A percentile compares a stretch with the other conserved stretches of the same genome.
These are phyloP conservation scores for Penicillium flavigenum DNA, from an alignment of 495 filamentous ascomycete genomes.

Conservation along the genomic window DNA sequence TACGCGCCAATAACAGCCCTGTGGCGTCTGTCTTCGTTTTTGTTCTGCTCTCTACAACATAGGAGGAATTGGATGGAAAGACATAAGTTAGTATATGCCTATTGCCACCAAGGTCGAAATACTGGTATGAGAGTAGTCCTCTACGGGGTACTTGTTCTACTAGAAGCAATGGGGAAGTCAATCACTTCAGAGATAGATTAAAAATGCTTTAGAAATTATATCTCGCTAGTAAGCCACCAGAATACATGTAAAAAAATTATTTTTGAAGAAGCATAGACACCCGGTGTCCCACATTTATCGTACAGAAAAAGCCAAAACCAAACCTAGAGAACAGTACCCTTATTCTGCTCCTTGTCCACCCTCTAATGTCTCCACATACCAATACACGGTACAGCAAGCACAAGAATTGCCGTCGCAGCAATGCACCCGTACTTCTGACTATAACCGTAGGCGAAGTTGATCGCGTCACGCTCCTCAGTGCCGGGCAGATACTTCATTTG, in stretches of 20 bases:
- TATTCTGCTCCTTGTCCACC: conserved; percentile 43
- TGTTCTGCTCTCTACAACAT: background rate
- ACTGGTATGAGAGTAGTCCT: background rate
- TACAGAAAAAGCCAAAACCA: background rate
- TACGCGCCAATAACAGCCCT: background rate
- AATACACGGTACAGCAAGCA: conserved; percentile 33
- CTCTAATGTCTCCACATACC: conserved; percentile 40
- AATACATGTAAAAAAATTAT: background rate
- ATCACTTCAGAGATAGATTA: background rate
- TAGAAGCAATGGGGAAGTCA: background rate
- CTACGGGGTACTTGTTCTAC: background rate
- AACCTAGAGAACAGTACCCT: conserved; percentile 32
- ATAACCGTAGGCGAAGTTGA: conserved; percentile 57
- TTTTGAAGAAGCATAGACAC: background rate
- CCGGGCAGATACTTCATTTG: conserved; percentile 56
- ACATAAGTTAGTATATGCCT: background rate
- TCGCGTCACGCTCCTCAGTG: conserved; percentile 48
- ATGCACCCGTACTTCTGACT: conserved; percentile 57
- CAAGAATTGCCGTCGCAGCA: conserved; percentile 38
- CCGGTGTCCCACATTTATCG: too few relatives aligned
- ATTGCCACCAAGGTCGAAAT: background rate
- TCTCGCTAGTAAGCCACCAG: background rate
- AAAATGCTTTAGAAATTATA: background rate
- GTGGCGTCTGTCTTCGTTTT: conserved; percentile 1
- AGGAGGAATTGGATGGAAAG: background rate